Evolutionary conservation across 2,329 filamentous ascomycete species (phyloP).

Genomic region (Alternaria sp.): DNA sequence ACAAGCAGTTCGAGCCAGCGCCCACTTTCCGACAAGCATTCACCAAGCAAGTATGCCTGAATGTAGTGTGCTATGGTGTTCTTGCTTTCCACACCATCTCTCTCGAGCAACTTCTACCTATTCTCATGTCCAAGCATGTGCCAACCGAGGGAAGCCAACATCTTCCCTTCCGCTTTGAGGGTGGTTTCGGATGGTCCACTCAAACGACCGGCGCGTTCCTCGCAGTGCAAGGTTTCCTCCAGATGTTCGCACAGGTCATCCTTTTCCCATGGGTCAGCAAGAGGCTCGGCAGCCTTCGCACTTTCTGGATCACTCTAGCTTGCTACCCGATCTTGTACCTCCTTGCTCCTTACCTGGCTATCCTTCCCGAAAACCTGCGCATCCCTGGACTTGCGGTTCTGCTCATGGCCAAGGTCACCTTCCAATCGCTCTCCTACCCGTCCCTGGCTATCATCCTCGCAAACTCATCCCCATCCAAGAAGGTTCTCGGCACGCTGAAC

Average conservation of each 20-base stretch:
- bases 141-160: slow-evolving; percentile 55
- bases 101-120: slow-evolving; percentile 90
- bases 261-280: slow-evolving; percentile 80
- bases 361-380: slow-evolving; percentile 75
- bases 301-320: slow-evolving; percentile 81
- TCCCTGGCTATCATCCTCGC: slow-evolving; percentile 87
- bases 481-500: slow-evolving; percentile 89
- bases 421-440: slow-evolving; percentile 89
- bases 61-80: slow-evolving; percentile 89
- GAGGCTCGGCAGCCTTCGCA: slow-evolving; percentile 76
- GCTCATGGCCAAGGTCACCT: slow-evolving; percentile 90
- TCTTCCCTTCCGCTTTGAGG: slow-evolving; percentile 87
- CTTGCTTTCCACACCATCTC: slow-evolving; percentile 97
- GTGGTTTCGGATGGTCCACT: slow-evolving; percentile 83
- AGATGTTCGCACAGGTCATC: slow-evolving; percentile 83
- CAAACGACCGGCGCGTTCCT: slow-evolving; percentile 88
- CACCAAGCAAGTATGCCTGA: slow-evolving; percentile 82
- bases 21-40: slow-evolving; percentile 66
- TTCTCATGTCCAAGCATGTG: slow-evolving; percentile 79
- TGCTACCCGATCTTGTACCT: slow-evolving; percentile 90
- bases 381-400: slow-evolving; percentile 78
- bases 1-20: slow-evolving; percentile 31
- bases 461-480: slow-evolving; percentile 83
- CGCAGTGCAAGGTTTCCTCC: slow-evolving; percentile 86
- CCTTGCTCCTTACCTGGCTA: slow-evolving; percentile 83